These are phyloP conservation scores for Meyerozyma athensensis DNA, from an alignment of 1,139 yeast genomes.

Conservation along the genomic window DNA sequence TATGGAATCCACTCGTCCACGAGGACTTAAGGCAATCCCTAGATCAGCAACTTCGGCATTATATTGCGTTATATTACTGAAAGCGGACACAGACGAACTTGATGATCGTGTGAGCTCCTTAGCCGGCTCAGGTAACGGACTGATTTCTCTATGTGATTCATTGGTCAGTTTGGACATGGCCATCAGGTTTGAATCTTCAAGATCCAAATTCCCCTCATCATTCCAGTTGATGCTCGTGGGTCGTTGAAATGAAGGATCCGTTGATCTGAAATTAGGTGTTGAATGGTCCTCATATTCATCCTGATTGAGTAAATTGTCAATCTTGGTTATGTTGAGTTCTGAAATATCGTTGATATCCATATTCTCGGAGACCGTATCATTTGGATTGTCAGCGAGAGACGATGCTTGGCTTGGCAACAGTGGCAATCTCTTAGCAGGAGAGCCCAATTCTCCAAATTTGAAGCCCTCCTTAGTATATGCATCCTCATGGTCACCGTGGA, in stretches of 20 bases:
- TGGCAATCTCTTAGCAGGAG: slow-evolving; percentile 1
- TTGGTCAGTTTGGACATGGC: background rate
- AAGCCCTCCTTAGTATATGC: background rate
- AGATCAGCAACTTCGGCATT: slow-evolving; percentile 42
- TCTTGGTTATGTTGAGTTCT: slow-evolving; percentile 35
- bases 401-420: background rate
- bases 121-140: background rate
- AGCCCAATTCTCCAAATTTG: background rate
- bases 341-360: slow-evolving; percentile 38
- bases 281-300: slow-evolving; percentile 10
- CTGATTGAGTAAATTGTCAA: slow-evolving; percentile 34
- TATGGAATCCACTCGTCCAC: slow-evolving; percentile 9
- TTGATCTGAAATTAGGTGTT: slow-evolving; percentile 10
- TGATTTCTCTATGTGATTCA: background rate
- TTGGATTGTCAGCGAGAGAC: background rate
- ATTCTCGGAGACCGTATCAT: slow-evolving; percentile 7
- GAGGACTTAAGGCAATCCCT: slow-evolving; percentile 44
- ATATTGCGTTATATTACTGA: slow-evolving; percentile 38
- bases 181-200: slow-evolving; percentile 20
- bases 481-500: background rate
- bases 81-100: slow-evolving; percentile 24
- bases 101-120: background rate
- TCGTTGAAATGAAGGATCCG: slow-evolving; percentile 36
- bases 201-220: slow-evolving; percentile 29
- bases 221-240: slow-evolving; percentile 45